These are phyloP conservation scores for Naganishia sp. DNA, from an alignment of 1,284 basidiomycete species.

Conservation along the genomic window DNA sequence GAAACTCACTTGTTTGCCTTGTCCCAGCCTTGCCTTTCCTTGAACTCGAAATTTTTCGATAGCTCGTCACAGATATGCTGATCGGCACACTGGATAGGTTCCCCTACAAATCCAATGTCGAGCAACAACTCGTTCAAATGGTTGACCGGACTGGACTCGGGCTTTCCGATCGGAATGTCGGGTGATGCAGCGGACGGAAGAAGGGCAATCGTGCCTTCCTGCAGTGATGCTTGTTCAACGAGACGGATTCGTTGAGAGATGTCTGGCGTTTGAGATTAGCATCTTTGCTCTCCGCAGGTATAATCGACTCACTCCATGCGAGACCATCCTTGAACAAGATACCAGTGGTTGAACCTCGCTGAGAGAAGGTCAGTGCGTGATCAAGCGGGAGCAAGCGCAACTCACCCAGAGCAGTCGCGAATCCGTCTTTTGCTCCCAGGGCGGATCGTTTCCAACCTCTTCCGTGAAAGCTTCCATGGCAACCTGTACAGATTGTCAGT, in stretches of 20 bases:
- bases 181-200: constrained; percentile 38
- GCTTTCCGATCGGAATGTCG: constrained; percentile 55
- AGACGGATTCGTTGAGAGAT: constrained; percentile 58
- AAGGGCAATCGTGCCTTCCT: constrained; percentile 54
- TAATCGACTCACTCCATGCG: constrained; percentile 56
- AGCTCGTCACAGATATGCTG: constrained; percentile 56
- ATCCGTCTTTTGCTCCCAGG: constrained; percentile 63
- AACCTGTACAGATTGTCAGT: constrained; percentile 41
- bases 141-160: constrained; percentile 51
- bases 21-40: constrained; percentile 53
- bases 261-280: constrained; percentile 36
- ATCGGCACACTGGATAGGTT: constrained; percentile 57
- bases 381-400: background rate
- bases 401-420: constrained; percentile 61
- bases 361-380: background rate
- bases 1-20: constrained; percentile 57
- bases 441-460: constrained; percentile 57
- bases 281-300: background rate
- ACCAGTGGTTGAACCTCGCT: constrained; percentile 66
- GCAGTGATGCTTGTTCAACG: constrained; percentile 47
- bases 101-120: constrained; percentile 62
- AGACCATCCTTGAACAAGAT: constrained; percentile 57
- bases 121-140: constrained; percentile 59
- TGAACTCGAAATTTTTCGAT: constrained; percentile 58
- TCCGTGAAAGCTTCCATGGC: constrained; percentile 52